A percentile compares a stretch with the other conserved stretches of the same genome.
These are phyloP conservation scores for Hyaloscypha variabilis DNA, from an alignment of 495 filamentous ascomycete genomes.

Conservation along the genomic window DNA sequence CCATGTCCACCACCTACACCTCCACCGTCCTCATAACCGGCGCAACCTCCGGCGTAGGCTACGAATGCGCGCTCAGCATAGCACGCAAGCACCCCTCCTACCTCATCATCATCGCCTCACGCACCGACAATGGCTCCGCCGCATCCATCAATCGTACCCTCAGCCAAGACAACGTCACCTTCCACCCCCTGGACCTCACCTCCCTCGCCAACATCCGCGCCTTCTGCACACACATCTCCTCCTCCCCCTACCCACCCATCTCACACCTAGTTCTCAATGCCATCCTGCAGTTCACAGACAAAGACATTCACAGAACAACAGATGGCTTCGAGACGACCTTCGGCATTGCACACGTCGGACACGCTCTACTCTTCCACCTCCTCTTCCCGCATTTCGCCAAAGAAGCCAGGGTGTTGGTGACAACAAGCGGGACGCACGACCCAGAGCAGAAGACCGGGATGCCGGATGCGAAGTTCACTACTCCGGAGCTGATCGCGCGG, in stretches of 20 bases:
- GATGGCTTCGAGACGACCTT: constrained; percentile 45
- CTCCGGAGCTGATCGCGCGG: constrained; percentile 38
- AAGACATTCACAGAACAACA: constrained; percentile 33
- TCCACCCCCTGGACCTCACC: constrained; percentile 44
- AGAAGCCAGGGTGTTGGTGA: constrained; percentile 48
- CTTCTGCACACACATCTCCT: constrained; percentile 39
- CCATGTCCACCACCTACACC: too few species aligned
- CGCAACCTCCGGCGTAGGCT: constrained; percentile 25
- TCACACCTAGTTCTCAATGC: constrained; percentile 48
- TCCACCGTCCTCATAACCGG: constrained; percentile 20
- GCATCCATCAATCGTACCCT: constrained; percentile 10
- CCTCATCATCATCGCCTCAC: constrained; percentile 45
- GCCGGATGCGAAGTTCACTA: constrained; percentile 35
- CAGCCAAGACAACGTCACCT: constrained; percentile 38
- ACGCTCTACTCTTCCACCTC: constrained; percentile 54
- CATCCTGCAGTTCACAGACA: constrained; percentile 41
- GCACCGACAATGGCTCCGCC: constrained; percentile 39
- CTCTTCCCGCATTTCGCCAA: constrained; percentile 47
- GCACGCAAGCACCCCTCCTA: constrained; percentile 44
- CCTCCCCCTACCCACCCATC: constrained; percentile 41
- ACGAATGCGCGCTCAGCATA: constrained; percentile 41
- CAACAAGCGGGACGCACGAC: constrained; percentile 39
- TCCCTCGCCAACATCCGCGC: constrained; percentile 38
- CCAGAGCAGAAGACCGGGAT: constrained; percentile 36
- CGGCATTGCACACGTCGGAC: constrained; percentile 41